Evolutionary conservation across 768 basidiomycete genomes (phyloP).

Genomic region (Leucocoprinus birnbaumii): DNA sequence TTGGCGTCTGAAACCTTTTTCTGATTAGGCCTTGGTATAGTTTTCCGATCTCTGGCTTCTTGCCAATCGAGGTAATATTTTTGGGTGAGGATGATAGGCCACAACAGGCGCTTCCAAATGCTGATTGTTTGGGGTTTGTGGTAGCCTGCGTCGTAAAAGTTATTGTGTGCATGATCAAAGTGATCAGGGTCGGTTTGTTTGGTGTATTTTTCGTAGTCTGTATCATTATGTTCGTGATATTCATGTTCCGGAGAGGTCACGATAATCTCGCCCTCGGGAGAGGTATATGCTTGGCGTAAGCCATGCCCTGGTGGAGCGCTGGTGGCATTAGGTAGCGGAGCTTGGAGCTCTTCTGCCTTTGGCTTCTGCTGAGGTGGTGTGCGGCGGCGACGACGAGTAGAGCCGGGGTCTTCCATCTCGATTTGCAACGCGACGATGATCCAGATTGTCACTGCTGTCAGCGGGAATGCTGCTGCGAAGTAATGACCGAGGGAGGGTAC

Average conservation of each 20-base stretch:
- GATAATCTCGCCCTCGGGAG: background rate
- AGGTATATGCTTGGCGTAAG: background rate
- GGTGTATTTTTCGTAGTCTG: background rate
- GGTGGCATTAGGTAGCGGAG: background rate
- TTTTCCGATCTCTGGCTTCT: background rate
- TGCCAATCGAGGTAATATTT: background rate
- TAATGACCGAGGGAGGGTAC: slow-evolving; percentile 34
- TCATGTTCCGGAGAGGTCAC: background rate
- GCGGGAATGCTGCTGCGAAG: slow-evolving; percentile 31
- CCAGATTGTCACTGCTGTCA: slow-evolving; percentile 44
- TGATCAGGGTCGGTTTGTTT: background rate
- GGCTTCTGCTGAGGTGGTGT: background rate
- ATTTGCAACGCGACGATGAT: slow-evolving; percentile 42
- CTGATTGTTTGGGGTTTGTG: background rate
- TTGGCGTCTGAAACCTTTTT: too few relatives aligned
- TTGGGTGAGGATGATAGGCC: slow-evolving; percentile 5
- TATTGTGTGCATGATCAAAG: background rate
- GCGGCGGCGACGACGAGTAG: background rate
- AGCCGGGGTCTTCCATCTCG: slow-evolving; percentile 12
- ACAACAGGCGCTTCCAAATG: slow-evolving; percentile 1
- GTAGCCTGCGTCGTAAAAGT: background rate
- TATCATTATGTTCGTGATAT: too few relatives aligned
- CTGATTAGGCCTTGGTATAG: background rate
- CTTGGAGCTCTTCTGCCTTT: background rate
- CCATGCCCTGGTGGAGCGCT: background rate